Percentiles rank a stretch among this genome's conserved stretches.
These are phyloP conservation scores for Copromyces sp. DNA, from an alignment of 495 filamentous ascomycete species.

Conservation along the genomic window DNA sequence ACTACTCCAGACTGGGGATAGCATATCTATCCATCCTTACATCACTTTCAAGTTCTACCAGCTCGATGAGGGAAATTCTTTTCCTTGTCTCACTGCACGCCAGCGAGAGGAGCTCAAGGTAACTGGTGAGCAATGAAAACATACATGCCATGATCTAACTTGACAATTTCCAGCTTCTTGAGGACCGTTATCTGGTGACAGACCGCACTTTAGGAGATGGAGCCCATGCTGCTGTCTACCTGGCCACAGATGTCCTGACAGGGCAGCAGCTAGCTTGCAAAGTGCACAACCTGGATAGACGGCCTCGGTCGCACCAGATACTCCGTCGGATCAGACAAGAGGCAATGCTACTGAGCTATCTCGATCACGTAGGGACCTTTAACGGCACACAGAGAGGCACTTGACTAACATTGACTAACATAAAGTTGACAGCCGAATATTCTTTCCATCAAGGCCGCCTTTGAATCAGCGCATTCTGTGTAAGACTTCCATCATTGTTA, in stretches of 20 bases:
- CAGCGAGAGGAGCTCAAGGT: conserved; percentile 21
- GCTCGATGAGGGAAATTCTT: not conserved
- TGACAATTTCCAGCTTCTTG: conserved; percentile 31
- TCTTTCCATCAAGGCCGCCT: conserved; percentile 44
- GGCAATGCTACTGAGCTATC: conserved; percentile 42
- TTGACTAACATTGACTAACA: not conserved
- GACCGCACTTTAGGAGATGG: conserved; percentile 67
- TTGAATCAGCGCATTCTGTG: conserved; percentile 40
- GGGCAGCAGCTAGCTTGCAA: conserved; percentile 76
- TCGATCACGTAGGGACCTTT: conserved; percentile 45
- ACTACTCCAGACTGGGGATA: conserved; percentile 47
- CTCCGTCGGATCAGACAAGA: conserved; percentile 34
- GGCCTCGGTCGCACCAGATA: not conserved
- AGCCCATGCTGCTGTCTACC: conserved; percentile 72
- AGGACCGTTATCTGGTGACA: conserved; percentile 37
- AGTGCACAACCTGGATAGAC: conserved; percentile 26
- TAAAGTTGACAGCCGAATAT: conserved; percentile 46
- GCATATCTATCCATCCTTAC: conserved; percentile 32
- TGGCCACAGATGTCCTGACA: conserved; percentile 59
- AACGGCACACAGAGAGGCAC: not conserved
- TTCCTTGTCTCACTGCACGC: conserved; percentile 4
- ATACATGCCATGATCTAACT: not conserved
- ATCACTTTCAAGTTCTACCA: conserved; percentile 27
- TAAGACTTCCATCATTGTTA: conserved; percentile 18
- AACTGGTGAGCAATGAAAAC: not conserved